Evolutionary conservation across 2,329 filamentous ascomycete species (phyloP), one percentile per base, ranked within the genome.

Genomic region (Phaeophleospora eucalypticola): DNA sequence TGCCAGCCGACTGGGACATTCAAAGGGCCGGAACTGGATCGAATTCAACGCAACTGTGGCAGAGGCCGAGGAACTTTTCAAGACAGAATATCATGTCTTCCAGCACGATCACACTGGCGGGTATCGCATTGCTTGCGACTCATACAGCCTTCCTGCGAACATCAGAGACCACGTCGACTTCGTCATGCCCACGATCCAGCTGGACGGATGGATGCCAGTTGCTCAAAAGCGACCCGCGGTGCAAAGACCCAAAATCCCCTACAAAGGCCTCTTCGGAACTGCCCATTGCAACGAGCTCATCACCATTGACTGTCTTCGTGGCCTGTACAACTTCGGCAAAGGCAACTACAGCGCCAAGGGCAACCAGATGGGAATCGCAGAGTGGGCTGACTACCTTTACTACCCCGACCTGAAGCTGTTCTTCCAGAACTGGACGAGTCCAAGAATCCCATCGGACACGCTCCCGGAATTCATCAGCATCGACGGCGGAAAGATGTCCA

Each of bases 61-160:
- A 8, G 68, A 71, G 40, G 56, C 65, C 2, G 68, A 71, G 45
- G 42, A 50, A 3, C 56, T 72, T 10, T 56, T 71, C 10, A 58
- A 59, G 16, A 65, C 69, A 1, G 54, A 70, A 42, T 72, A 71
- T 52, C 67, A 65, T 41, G 45, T 66, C 14, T 69, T 67, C 49
- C 56, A 64, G 8, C 63, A 71, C 46, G 46, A 52, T 18, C 50
- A 59, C 10, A 64, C 57, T 10, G 66, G 65, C 4, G 56, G 56
- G 15, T 57, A 55, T 1, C 61, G 64, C 21, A 56, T 71, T 21
- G 67, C 66, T 20, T 69, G 67, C 43, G 62, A 68, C 46, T 59
- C 68, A 57, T 72, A 64, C 54, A 60, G 53, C 34, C 37, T 65
- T 3, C 61, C 50, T 36, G 4, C 14, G 10, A 45, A 59, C 39